Conservation (phyloP, 257 asterid species). For the Orobanche coerulescens region DNA sequence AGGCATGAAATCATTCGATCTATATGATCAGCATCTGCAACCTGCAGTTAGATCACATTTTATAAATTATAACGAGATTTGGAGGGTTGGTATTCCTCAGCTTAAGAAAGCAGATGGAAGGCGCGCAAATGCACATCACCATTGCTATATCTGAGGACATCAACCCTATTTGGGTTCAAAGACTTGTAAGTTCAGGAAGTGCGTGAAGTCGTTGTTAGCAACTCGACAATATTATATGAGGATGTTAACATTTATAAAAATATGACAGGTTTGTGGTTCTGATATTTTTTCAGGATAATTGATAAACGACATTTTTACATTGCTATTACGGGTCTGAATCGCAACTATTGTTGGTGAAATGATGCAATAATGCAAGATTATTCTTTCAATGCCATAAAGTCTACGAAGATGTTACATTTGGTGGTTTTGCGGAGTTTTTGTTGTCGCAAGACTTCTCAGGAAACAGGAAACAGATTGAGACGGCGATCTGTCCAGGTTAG, state of each 20-base stretch:
- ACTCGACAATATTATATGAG: not conserved
- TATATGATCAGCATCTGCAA: conserved; percentile 80
- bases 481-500: too few relatives aligned
- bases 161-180: not conserved
- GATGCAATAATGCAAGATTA: too few relatives aligned
- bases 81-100: not conserved
- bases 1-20: conserved; percentile 77
- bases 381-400: too few relatives aligned
- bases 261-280: not conserved
- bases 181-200: conserved; percentile 11
- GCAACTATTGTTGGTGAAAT: too few relatives aligned
- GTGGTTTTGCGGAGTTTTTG: too few relatives aligned
- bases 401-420: too few relatives aligned
- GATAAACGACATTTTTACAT: too few relatives aligned
- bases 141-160: not conserved
- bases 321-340: too few relatives aligned
- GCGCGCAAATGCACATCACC: not conserved
- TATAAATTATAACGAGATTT: conserved; percentile 11
- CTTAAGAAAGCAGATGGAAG: conserved; percentile 16
- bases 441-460: too few relatives aligned
- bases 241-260: conserved; percentile 9
- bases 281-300: conserved; percentile 2
- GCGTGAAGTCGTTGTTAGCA: not conserved
- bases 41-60: conserved; percentile 42
- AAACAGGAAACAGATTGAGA: too few relatives aligned